A percentile compares a stretch with the other conserved stretches of the same genome.
phyloP scores from a whole-genome alignment of 2,329 filamentous ascomycete genomes.

The Grosmannia huntii region DNA sequence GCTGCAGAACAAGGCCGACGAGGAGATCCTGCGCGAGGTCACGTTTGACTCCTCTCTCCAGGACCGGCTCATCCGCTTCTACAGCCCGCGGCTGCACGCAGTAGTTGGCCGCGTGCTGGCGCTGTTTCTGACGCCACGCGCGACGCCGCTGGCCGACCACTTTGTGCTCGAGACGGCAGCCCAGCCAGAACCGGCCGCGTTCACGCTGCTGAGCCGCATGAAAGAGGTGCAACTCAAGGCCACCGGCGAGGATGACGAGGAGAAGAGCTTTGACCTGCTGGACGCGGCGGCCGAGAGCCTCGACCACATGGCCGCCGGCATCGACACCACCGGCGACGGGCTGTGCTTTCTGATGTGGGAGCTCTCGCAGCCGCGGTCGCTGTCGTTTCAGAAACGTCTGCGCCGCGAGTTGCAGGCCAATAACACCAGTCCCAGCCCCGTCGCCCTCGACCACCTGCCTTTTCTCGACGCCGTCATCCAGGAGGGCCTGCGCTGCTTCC shows the following conservation, averaged over 20 bases:
- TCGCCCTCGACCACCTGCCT: constrained; percentile 34
- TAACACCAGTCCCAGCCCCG: background rate
- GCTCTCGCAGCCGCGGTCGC: constrained; percentile 46
- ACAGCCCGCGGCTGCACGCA: constrained; percentile 38
- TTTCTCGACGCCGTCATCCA: constrained; percentile 52
- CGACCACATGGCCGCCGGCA: constrained; percentile 60
- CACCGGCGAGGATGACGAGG: constrained; percentile 5
- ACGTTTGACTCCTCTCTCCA: constrained; percentile 55
- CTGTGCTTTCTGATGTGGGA: constrained; percentile 62
- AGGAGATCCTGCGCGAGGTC: constrained; percentile 55
- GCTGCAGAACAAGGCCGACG: constrained; percentile 39
- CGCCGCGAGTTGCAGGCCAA: constrained; percentile 32
- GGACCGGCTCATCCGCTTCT: constrained; percentile 47
- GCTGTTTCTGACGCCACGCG: constrained; percentile 38
- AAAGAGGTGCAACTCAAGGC: constrained; percentile 29
- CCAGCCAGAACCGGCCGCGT: constrained; percentile 31
- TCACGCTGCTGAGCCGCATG: constrained; percentile 48
- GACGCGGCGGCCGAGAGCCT: constrained; percentile 55
- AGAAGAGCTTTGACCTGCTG: constrained; percentile 29
- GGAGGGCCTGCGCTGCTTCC: constrained; percentile 49
- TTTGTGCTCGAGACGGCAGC: constrained; percentile 42
- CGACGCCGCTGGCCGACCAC: constrained; percentile 44
- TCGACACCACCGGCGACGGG: constrained; percentile 58
- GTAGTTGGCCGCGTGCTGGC: constrained; percentile 30
- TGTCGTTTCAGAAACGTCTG: constrained; percentile 36